Evolutionary conservation across 805 yeast species (phyloP).

Genomic region (Metschnikowia corniflorae): DNA sequence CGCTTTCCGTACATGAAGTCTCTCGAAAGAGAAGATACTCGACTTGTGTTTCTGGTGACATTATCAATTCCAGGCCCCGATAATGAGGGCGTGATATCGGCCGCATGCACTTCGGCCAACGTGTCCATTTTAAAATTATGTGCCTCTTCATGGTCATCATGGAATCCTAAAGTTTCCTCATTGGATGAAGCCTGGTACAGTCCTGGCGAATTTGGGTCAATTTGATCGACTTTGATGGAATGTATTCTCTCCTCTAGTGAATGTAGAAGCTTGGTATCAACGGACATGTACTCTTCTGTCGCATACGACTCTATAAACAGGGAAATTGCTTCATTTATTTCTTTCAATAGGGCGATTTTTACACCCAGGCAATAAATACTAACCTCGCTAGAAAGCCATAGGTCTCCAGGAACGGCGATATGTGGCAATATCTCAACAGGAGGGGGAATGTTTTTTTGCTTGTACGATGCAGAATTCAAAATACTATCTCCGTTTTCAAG

Average conservation of each 20-base stretch:
- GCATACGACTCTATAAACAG: constrained; percentile 5
- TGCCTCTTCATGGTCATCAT: constrained; percentile 10
- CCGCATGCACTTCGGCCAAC: constrained; percentile 2
- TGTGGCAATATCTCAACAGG: constrained; percentile 31
- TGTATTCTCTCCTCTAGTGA: constrained; percentile 25
- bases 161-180: neutral
- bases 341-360: constrained; percentile 31
- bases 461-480: constrained; percentile 7
- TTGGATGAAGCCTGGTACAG: constrained; percentile 2
- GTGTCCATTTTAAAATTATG: neutral
- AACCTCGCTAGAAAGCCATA: constrained; percentile 35
- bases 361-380: constrained; percentile 28
- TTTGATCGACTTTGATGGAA: constrained; percentile 30
- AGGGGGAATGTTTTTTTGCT: neutral
- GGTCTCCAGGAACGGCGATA: constrained; percentile 32
- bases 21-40: constrained; percentile 13
- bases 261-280: too few species aligned
- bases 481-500: constrained; percentile 18
- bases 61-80: constrained; percentile 5
- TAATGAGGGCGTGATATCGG: constrained; percentile 3
- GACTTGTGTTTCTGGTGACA: constrained; percentile 2
- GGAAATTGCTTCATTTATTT: constrained; percentile 29
- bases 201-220: constrained; percentile 29
- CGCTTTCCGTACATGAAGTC: constrained; percentile 12
- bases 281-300: constrained; percentile 17